These are phyloP conservation scores for Phytophthora europaea DNA, from an alignment of 352 stramenopile genomes.

Conservation along the genomic window DNA sequence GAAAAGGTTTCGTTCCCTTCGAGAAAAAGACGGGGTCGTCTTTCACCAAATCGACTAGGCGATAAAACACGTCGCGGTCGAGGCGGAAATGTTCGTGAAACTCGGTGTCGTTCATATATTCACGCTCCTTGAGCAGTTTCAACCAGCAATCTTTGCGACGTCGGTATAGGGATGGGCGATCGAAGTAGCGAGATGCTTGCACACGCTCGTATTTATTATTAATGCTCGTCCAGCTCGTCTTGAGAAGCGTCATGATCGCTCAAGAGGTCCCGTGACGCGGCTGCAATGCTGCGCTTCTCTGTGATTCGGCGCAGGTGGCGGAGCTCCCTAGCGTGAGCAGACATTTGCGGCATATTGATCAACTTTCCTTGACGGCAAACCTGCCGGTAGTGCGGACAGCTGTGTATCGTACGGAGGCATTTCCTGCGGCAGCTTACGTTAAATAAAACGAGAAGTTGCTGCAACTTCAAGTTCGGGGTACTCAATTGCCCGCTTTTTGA, in stretches of 20 bases:
- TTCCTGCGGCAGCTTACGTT: neutral
- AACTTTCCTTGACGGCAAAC: too few species aligned
- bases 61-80: constrained; percentile 6
- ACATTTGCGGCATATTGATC: constrained; percentile 13
- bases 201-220: constrained; percentile 8
- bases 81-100: constrained; percentile 21
- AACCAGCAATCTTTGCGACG: constrained; percentile 5
- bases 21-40: constrained; percentile 17
- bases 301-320: constrained; percentile 7
- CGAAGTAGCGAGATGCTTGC: neutral
- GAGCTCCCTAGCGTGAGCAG: neutral
- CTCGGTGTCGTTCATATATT: constrained; percentile 19
- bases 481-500: constrained; percentile 7
- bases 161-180: neutral
- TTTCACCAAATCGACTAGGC: constrained; percentile 9
- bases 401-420: neutral
- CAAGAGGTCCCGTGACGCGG: neutral
- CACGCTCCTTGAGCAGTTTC: constrained; percentile 3
- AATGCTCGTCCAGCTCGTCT: constrained; percentile 17
- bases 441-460: neutral
- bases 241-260: constrained; percentile 8
- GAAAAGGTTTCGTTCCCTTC: constrained; percentile 15
- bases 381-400: neutral
- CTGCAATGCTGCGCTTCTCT: neutral
- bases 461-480: constrained; percentile 14